These are phyloP conservation scores for Debaryomycetaceae sp. DNA, from an alignment of 1,139 yeast genomes.

Conservation along the genomic window DNA sequence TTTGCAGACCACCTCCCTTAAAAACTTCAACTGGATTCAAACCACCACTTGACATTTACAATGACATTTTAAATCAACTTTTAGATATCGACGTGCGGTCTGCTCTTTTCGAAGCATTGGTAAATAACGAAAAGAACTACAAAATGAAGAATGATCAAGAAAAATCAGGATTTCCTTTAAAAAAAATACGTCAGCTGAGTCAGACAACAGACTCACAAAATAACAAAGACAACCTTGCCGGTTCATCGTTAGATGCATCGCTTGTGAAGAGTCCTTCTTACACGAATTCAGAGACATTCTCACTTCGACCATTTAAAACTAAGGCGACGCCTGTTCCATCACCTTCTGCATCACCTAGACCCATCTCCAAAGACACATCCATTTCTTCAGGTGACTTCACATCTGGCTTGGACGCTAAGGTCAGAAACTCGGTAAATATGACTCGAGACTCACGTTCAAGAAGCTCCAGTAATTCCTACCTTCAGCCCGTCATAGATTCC, in stretches of 20 bases:
- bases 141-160: constrained; percentile 30
- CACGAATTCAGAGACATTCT: constrained; percentile 23
- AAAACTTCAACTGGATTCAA: constrained; percentile 39
- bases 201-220: neutral
- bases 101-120: constrained; percentile 22
- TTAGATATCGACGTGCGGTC: constrained; percentile 23
- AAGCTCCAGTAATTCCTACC: constrained; percentile 8
- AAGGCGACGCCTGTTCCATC: constrained; percentile 41
- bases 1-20: constrained; percentile 39
- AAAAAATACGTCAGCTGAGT: constrained; percentile 1
- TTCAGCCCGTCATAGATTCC: constrained; percentile 1
- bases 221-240: neutral
- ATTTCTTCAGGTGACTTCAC: neutral
- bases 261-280: neutral
- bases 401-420: neutral
- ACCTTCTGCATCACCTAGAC: constrained; percentile 33
- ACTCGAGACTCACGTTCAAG: constrained; percentile 1
- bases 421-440: neutral
- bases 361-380: neutral
- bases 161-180: constrained; percentile 6
- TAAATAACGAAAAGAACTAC: constrained; percentile 29
- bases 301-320: constrained; percentile 44
- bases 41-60: constrained; percentile 35
- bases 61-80: constrained; percentile 25
- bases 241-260: neutral